These are phyloP conservation scores for Pulveroboletus sp. DNA, from an alignment of 768 basidiomycete genomes.

Conservation along the genomic window DNA sequence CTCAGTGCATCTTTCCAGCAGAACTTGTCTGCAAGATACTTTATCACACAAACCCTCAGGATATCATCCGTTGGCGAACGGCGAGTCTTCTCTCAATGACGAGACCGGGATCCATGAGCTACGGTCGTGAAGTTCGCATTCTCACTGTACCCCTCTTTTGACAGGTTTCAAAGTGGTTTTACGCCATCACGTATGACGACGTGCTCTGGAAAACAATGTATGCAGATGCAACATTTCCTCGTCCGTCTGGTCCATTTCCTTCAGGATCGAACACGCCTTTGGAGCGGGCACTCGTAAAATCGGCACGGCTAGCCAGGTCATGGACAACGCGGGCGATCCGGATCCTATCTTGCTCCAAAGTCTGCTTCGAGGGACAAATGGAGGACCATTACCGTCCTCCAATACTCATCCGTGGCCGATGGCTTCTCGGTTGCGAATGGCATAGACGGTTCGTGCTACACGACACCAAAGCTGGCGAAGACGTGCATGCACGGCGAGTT, in stretches of 20 bases:
- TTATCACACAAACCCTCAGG: neutral
- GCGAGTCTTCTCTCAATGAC: neutral
- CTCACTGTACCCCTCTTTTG: neutral
- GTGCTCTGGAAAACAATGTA: conserved; percentile 2
- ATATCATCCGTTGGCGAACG: neutral
- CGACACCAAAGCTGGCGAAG: neutral
- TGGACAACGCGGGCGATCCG: conserved; percentile 4
- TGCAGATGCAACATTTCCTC: neutral
- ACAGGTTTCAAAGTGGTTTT: conserved; percentile 7
- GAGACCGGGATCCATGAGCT: neutral
- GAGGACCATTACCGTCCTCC: too few relatives aligned
- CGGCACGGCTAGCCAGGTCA: neutral
- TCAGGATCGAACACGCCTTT: neutral
- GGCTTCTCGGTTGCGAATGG: neutral
- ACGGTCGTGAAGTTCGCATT: neutral
- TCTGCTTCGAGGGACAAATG: neutral
- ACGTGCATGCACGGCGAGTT: neutral
- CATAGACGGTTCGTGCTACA: neutral
- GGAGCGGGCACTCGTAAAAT: conserved; percentile 1
- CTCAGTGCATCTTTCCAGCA: neutral
- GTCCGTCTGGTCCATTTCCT: neutral
- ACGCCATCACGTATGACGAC: neutral
- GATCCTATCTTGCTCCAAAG: neutral
- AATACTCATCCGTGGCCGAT: conserved; percentile 3
- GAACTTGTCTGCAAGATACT: neutral